Base-by-base conservation (phyloP, 2,329 filamentous ascomycete genomes). In the Colletotrichum cereale region DNA sequence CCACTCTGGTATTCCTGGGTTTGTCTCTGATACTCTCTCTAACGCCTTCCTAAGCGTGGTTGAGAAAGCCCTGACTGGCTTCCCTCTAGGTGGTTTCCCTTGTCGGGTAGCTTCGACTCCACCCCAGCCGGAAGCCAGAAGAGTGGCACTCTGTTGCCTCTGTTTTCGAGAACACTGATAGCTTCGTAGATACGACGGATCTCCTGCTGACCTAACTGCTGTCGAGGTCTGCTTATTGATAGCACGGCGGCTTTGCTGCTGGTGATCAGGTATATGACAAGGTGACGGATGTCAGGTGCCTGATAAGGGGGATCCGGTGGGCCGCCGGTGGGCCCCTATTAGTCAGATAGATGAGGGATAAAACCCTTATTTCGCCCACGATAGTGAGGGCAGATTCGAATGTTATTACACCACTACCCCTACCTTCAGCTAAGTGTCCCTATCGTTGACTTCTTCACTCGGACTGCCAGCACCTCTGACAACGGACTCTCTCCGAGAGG, bases 91-190 rank as follows among this genome's bases (percentile, higher is more conserved):
- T n/a, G 42, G 48, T 26, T n/a, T 62, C 6, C 58, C 14, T 50
- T 12, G 56, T 12, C n/a, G n/a, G n/a, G n/a, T n/a, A n/a, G n/a
- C 2, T 56, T 34, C 1, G 34, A 52, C 24, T 64, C 38, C 48
- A 56, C 21, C 3, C 6, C 40, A 16, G 29, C 24, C 26, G 18
- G 40, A 38, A 65, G 62, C 62, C 26, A 64, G 52, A 65, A 55
- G 26, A 64, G 38, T 56, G 18, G n/a, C 1, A 56, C 50, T 24
- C 18, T 64, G 8, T 56, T 64, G 5, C 62, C 34, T 47, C 29
- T 56, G 5, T n/a, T 63, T 26, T 26, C 14, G 4, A 63, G 47
- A 4, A 8, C 16, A 11, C 7, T 47, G 7, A 8, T 26, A 10
- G 24, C n/a, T 7, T 26, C 5, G 14, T 42, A 42, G 24, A 63